A percentile compares a stretch with the other conserved stretches of the same genome.
These are phyloP conservation scores for Catenaria anguillulae DNA, from an alignment of 371 early-diverging fungal species.

Conservation along the genomic window DNA sequence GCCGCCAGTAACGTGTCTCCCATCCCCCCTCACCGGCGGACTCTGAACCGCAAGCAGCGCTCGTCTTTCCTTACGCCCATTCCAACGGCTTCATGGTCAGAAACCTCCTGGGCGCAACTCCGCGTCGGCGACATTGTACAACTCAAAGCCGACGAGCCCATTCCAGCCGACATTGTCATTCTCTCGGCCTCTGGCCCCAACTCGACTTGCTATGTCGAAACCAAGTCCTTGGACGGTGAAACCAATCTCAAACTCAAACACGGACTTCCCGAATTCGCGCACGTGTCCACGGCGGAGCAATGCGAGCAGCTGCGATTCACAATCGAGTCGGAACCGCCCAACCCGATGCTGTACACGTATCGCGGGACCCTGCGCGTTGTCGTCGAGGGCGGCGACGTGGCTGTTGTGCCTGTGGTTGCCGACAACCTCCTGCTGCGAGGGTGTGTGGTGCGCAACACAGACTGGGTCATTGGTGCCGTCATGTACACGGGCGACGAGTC, in stretches of 20 bases:
- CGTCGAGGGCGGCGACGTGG: constrained; percentile 24
- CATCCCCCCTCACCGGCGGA: neutral
- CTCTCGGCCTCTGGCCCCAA: constrained; percentile 72
- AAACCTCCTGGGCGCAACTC: constrained; percentile 46
- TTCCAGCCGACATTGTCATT: constrained; percentile 83
- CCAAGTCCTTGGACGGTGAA: constrained; percentile 92
- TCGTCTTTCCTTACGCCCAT: neutral
- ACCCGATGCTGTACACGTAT: constrained; percentile 74
- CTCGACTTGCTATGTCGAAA: constrained; percentile 85
- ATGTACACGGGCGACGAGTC: constrained; percentile 82
- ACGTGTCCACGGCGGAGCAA: constrained; percentile 40
- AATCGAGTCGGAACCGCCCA: constrained; percentile 65
- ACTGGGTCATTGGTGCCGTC: constrained; percentile 70
- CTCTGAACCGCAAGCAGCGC: neutral
- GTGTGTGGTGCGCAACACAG: constrained; percentile 63
- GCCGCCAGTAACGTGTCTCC: neutral
- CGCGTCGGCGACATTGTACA: constrained; percentile 85
- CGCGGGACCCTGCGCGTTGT: constrained; percentile 54
- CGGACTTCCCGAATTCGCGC: constrained; percentile 52
- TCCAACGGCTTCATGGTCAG: neutral
- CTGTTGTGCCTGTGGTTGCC: constrained; percentile 56
- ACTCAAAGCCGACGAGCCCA: constrained; percentile 64
- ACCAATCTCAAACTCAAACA: constrained; percentile 85
- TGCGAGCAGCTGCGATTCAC: constrained; percentile 31
- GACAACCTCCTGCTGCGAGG: constrained; percentile 51